Base-by-base conservation (phyloP, 371 early-diverging fungal genomes). In the Actinomucor elegans region DNA sequence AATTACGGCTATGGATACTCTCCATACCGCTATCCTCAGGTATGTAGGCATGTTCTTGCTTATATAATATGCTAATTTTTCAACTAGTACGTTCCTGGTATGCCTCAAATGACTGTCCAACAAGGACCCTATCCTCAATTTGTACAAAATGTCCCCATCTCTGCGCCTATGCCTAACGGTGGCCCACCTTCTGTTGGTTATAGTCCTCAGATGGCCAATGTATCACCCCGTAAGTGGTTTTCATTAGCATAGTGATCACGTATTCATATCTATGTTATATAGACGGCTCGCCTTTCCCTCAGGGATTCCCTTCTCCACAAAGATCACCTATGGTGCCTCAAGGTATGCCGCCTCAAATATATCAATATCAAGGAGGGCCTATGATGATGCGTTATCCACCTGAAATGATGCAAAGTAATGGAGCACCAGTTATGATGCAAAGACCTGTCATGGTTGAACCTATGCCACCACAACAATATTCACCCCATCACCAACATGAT, bases 381-480 rank as follows among this genome's bases (percentile, higher is more conserved):
- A 68, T 82, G 67, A 75, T 79, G 72, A 73, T 82, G 75, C 70
- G 75, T 4, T 81, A 81, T 45, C 69, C 73, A 38, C 75, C 73
- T 12, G 80, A 79, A 7, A 77, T 76, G 73, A 73, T 76, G 66
- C 55, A 57, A 24, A 69, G 65, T 18, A 70, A 71, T 31, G 53
- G 24, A 9, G 50, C 18, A 29, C 66, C 53, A 17, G 57, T 59
- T 2, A 71, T 71, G 65, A 59, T 71, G 55, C 66, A 66, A 49
- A 20, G 71, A 54, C 71, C 71, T 24, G 53, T 62, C 18, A 71
- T 71, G 71, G 49, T 61, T 11, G 71, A 71, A 29, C 35, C 44
- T 5, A 60, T 66, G 61, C 27, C 42, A 26, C n/a, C n/a, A n/a
- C 43, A 43, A 31, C 67, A 55, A 27, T 64, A 60, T 46, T 52